Evolutionary conservation across 2,329 filamentous ascomycete genomes (phyloP).

Genomic region (Tolypocladium album): DNA sequence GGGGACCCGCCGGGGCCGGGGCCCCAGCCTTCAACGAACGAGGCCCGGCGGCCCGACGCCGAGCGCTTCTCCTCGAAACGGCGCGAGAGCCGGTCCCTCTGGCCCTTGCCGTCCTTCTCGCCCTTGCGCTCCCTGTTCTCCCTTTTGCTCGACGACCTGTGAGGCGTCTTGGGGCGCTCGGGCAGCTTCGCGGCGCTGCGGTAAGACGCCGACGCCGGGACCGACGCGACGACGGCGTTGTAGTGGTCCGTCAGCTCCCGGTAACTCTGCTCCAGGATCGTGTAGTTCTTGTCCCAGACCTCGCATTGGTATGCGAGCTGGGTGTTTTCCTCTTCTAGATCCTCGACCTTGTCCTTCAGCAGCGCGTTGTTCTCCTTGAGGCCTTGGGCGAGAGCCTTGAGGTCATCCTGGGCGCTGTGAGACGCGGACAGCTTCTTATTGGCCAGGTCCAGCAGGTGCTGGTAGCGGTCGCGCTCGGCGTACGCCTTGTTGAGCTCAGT

Average conservation of each 20-base stretch:
- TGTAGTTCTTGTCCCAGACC: slow-evolving; percentile 8
- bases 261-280: slow-evolving; percentile 16
- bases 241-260: slow-evolving; percentile 18
- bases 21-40: slow-evolving; percentile 24
- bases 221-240: slow-evolving; percentile 11
- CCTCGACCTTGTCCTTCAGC: slow-evolving; percentile 11
- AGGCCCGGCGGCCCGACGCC: slow-evolving; percentile 15
- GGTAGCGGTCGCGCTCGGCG: slow-evolving; percentile 13
- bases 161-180: slow-evolving; percentile 17
- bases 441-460: slow-evolving; percentile 14
- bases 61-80: slow-evolving; percentile 25
- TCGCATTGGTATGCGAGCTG: slow-evolving; percentile 9
- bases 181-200: slow-evolving; percentile 14
- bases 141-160: neutral
- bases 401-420: slow-evolving; percentile 8
- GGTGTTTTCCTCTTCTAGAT: slow-evolving; percentile 14
- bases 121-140: slow-evolving; percentile 15
- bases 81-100: slow-evolving; percentile 24
- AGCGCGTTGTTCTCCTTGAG: slow-evolving; percentile 6
- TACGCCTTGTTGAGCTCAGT: slow-evolving; percentile 13
- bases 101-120: slow-evolving; percentile 14
- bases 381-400: slow-evolving; percentile 7
- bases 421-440: slow-evolving; percentile 18
- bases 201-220: slow-evolving; percentile 10
- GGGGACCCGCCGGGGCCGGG: slow-evolving; percentile 15